Evolutionary conservation across 148 eudicot species (phyloP).

Genomic region (Diospyros kaki): DNA sequence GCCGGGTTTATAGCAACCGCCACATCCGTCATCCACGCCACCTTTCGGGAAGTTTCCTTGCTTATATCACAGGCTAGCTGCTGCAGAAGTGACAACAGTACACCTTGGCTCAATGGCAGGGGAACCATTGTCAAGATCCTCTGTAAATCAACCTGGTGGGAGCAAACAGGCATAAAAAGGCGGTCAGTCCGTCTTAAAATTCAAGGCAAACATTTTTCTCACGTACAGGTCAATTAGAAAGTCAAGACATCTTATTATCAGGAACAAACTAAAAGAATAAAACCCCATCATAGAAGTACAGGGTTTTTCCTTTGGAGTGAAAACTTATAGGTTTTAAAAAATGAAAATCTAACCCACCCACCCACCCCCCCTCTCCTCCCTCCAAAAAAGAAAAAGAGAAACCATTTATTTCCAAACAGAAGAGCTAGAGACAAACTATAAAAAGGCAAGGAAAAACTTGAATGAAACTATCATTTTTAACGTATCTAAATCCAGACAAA

Average conservation of each 20-base stretch:
- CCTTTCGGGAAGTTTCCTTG: slow-evolving; percentile 56
- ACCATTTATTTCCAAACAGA: neutral
- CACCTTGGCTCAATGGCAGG: slow-evolving; percentile 84
- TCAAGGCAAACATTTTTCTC: neutral
- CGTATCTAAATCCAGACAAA: neutral
- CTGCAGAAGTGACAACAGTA: slow-evolving; percentile 89
- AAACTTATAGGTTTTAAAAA: neutral
- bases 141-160: slow-evolving; percentile 71
- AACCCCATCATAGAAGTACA: neutral
- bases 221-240: neutral
- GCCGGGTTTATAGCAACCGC: slow-evolving; percentile 67
- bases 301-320: neutral
- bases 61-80: slow-evolving; percentile 84
- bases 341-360: too few species aligned
- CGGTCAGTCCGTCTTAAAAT: neutral
- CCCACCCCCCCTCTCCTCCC: too few species aligned
- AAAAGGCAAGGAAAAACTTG: too few species aligned
- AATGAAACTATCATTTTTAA: too few species aligned
- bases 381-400: too few species aligned
- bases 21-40: slow-evolving; percentile 84
- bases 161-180: neutral
- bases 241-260: neutral
- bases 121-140: slow-evolving; percentile 48
- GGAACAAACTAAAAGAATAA: neutral
- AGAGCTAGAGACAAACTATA: neutral